Base-by-base conservation (phyloP, 2,329 filamentous ascomycete genomes). In the Aspergillus glaucus region DNA sequence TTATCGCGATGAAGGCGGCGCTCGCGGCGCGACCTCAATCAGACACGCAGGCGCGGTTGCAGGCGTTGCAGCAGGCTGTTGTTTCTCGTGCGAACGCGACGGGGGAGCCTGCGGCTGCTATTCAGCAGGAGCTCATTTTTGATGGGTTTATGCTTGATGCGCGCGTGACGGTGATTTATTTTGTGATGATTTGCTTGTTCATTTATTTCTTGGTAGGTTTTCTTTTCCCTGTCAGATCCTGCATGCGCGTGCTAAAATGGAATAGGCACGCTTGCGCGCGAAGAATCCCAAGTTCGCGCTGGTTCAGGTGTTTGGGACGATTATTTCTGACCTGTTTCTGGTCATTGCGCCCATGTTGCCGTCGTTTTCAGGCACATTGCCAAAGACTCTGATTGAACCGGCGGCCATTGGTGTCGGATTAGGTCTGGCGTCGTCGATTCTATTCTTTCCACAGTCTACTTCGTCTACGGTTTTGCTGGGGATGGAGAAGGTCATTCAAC, bases 361-460 rank as follows among this genome's bases (percentile, higher is more conserved):
- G 1, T 61, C 59, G 0, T 78, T 75, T 50, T 62, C 58, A 3
- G 69, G 68, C 3, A 71, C 55, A 0, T 46, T 79, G 2, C 66
- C 71, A 0, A 54, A 62, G 4, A 39, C 66, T 0, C 51, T 78
- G 17, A 64, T 78, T 3, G 71, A 74, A 37, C 76, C 76, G 1
- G 72, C 69, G 1, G 73, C 72, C 0, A 67, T 75, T 15, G 75
- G 73, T 0, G 63, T 74, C 6, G 76, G 70, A 0, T 57, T 79
- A 0, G 76, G 75, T 0, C 47, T 73, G 2, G 69, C 63, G 3
- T 75, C 70, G 41, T 71, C 67, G 4, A 45, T 79, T 1, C 48
- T 79, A 3, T 63, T 79, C 41, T 78, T 79, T 47, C 76, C 76
- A 0, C 69, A 71, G 37, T 79, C 76, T 0, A 75, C 76, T 0